These are phyloP conservation scores for Lasiodiplodia sp. DNA, from an alignment of 2,329 filamentous ascomycete genomes.

Conservation along the genomic window DNA sequence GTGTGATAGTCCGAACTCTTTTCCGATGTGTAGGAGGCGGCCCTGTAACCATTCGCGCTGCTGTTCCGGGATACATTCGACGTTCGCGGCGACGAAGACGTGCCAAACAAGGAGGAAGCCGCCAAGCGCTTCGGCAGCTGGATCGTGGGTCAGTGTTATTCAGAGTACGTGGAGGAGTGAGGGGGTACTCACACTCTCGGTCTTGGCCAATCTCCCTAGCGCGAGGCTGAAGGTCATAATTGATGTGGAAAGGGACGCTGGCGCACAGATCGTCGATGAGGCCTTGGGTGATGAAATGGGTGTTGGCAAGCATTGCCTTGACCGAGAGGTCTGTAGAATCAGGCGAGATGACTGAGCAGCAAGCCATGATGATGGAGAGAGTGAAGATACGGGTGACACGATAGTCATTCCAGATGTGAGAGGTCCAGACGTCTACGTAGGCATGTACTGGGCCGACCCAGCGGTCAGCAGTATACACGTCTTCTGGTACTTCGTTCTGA, in stretches of 20 bases:
- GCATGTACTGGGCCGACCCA: slow-evolving; percentile 51
- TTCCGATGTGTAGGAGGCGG: slow-evolving; percentile 46
- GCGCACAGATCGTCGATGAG: slow-evolving; percentile 51
- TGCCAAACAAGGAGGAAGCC: slow-evolving; percentile 52
- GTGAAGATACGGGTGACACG: slow-evolving; percentile 51
- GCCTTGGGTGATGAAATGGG: slow-evolving; percentile 43
- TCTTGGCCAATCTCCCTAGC: slow-evolving; percentile 40
- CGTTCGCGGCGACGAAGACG: slow-evolving; percentile 48
- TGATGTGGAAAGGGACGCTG: slow-evolving; percentile 49
- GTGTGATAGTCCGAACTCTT: slow-evolving; percentile 42
- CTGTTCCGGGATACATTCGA: slow-evolving; percentile 44
- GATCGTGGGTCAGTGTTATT: slow-evolving; percentile 27
- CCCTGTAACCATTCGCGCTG: slow-evolving; percentile 49
- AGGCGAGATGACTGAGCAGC: slow-evolving; percentile 41
- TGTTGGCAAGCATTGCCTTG: slow-evolving; percentile 38
- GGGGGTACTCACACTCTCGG: slow-evolving; percentile 40
- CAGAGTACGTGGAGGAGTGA: background rate
- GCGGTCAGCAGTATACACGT: slow-evolving; percentile 40
- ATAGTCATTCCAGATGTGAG: slow-evolving; percentile 51
- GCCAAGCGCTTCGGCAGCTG: slow-evolving; percentile 49
- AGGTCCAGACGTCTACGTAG: slow-evolving; percentile 49
- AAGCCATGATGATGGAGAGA: slow-evolving; percentile 47
- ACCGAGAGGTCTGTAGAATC: slow-evolving; percentile 46
- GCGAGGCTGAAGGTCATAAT: slow-evolving; percentile 46
- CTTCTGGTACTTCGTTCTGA: slow-evolving; percentile 39